These are phyloP conservation scores for Discostella pseudostelligera DNA, from an alignment of 108 stramenopile species.

Conservation along the genomic window DNA sequence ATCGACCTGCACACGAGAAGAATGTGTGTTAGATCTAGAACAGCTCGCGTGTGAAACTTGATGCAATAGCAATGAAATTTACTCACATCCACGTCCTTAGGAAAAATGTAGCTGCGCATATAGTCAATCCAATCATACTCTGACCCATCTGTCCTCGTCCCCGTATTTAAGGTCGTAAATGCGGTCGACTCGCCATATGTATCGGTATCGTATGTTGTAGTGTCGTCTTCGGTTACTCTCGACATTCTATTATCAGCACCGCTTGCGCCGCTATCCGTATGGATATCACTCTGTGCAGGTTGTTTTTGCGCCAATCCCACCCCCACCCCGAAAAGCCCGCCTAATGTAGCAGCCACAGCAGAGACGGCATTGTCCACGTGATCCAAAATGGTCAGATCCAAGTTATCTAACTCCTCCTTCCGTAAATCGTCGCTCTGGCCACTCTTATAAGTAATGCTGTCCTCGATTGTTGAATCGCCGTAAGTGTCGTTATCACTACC, in stretches of 20 bases:
- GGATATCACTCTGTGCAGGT: background rate
- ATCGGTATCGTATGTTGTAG: slow-evolving; percentile 25
- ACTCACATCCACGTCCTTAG: slow-evolving; percentile 10
- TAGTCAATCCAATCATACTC: slow-evolving; percentile 36
- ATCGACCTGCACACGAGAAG: background rate
- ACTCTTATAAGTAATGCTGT: slow-evolving; percentile 29
- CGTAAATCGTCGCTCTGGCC: slow-evolving; percentile 5
- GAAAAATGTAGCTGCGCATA: slow-evolving; percentile 30
- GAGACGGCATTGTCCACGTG: slow-evolving; percentile 33
- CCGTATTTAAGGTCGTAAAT: background rate
- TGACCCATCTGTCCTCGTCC: slow-evolving; percentile 3
- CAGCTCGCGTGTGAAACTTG: too few species aligned
- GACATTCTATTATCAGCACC: background rate
- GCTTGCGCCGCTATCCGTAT: background rate
- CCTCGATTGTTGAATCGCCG: slow-evolving; percentile 33
- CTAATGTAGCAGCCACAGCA: slow-evolving; percentile 31
- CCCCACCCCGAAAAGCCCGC: slow-evolving; percentile 20
- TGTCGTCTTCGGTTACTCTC: slow-evolving; percentile 8
- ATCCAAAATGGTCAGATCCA: slow-evolving; percentile 20
- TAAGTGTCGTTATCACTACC: slow-evolving; percentile 22
- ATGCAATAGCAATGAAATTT: too few species aligned
- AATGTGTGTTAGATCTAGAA: too few species aligned
- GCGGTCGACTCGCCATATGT: slow-evolving; percentile 18
- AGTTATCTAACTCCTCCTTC: background rate
- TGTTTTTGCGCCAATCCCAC: background rate